Evolutionary conservation across 176 grass and related monocot genomes (phyloP).

Genomic region (Oryza meyeriana): DNA sequence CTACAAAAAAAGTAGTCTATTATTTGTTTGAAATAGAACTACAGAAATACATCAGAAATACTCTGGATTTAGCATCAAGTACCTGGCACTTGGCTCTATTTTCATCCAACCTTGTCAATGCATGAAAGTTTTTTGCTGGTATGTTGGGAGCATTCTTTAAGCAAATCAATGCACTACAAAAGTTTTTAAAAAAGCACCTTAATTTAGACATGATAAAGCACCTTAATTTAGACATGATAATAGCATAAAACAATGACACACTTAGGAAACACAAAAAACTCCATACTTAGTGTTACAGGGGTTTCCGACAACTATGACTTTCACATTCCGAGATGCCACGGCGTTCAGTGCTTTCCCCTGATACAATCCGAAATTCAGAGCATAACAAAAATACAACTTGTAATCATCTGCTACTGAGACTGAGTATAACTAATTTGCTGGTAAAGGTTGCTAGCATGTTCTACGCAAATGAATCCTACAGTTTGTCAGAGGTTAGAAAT

Average conservation of each 20-base stretch:
- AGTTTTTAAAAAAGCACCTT: neutral
- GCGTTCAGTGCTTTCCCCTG: slow-evolving; percentile 97
- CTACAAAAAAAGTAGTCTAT: slow-evolving; percentile 41
- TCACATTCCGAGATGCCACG: slow-evolving; percentile 82
- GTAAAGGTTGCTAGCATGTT: neutral
- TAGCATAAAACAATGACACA: slow-evolving; percentile 10
- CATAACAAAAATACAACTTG: slow-evolving; percentile 13
- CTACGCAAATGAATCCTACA: neutral
- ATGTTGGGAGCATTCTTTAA: slow-evolving; percentile 89
- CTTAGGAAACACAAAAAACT: neutral
- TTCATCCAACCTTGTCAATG: slow-evolving; percentile 90
- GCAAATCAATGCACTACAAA: slow-evolving; percentile 85
- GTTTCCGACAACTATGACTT: slow-evolving; percentile 88
- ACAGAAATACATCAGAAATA: slow-evolving; percentile 8
- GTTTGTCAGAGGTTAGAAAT: neutral
- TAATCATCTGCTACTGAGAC: neutral
- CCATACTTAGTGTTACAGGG: slow-evolving; percentile 97
- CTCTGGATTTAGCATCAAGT: neutral
- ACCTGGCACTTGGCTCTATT: slow-evolving; percentile 99
- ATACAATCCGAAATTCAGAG: slow-evolving; percentile 39
- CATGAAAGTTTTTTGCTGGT: slow-evolving; percentile 88
- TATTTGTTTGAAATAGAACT: slow-evolving; percentile 22
- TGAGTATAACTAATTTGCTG: neutral
- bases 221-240: slow-evolving; percentile 23
- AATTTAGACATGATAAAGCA: slow-evolving; percentile 16